Evolutionary conservation across 371 early-diverging fungal species (phyloP).

Genomic region (Rhizopus sp.): DNA sequence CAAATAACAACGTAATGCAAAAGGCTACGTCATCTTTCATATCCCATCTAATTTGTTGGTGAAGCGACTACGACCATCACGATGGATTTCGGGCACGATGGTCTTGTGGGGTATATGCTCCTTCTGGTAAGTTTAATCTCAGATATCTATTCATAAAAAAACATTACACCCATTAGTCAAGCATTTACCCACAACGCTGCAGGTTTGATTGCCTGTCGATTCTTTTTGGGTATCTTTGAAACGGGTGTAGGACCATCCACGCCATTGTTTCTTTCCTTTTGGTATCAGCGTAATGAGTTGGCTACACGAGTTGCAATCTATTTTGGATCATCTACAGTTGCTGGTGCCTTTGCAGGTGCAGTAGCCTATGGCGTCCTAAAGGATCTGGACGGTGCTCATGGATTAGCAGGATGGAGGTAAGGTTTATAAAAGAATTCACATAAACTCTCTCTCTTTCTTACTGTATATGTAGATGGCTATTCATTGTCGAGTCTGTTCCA

Average conservation of each 20-base stretch:
- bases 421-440: neutral
- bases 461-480: slow-evolving; percentile 39
- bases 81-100: slow-evolving; percentile 44
- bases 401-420: slow-evolving; percentile 43
- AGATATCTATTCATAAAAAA: neutral
- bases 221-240: slow-evolving; percentile 61
- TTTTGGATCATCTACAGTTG: slow-evolving; percentile 44
- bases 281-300: slow-evolving; percentile 45
- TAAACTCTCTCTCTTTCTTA: neutral
- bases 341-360: slow-evolving; percentile 53
- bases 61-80: slow-evolving; percentile 35
- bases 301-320: slow-evolving; percentile 44
- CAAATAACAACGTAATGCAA: neutral
- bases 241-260: slow-evolving; percentile 43
- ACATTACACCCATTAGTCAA: slow-evolving; percentile 32
- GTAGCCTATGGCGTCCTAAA: slow-evolving; percentile 42
- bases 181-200: slow-evolving; percentile 49
- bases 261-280: slow-evolving; percentile 41
- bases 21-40: slow-evolving; percentile 38
- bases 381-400: slow-evolving; percentile 33
- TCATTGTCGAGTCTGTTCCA: slow-evolving; percentile 63
- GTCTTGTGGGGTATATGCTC: slow-evolving; percentile 46
- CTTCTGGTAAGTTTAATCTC: slow-evolving; percentile 26
- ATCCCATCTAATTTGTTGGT: slow-evolving; percentile 44
- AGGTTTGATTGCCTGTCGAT: slow-evolving; percentile 57